phyloP scores from a whole-genome alignment of 768 basidiomycete species.

The Boletus rubescentipes region DNA sequence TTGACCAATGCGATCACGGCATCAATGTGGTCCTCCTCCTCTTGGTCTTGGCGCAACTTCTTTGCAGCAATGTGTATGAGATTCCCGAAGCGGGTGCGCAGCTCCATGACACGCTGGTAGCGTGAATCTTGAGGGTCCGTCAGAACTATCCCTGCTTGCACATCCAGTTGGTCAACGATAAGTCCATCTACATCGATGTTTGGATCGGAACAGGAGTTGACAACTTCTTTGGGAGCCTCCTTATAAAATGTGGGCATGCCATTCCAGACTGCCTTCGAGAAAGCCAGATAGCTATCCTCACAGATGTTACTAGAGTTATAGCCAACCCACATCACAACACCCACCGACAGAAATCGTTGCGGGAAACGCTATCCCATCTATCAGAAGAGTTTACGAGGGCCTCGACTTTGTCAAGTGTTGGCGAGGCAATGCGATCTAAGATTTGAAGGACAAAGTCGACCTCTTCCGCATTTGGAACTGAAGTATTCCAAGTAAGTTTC shows the following conservation, averaged over 20 bases:
- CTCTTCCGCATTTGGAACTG: constrained; percentile 51
- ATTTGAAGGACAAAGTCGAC: constrained; percentile 79
- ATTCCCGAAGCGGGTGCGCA: constrained; percentile 65
- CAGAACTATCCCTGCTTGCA: constrained; percentile 74
- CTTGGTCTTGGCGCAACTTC: constrained; percentile 57
- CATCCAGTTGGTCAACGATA: constrained; percentile 60
- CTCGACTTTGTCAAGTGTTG: constrained; percentile 68
- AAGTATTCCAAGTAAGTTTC: constrained; percentile 32
- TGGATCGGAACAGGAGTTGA: constrained; percentile 55
- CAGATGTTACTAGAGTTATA: not conserved
- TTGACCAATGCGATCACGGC: constrained; percentile 72
- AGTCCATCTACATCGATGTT: constrained; percentile 71
- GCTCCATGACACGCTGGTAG: constrained; percentile 59
- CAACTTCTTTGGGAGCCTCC: constrained; percentile 54
- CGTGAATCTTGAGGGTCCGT: constrained; percentile 71
- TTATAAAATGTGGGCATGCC: constrained; percentile 72
- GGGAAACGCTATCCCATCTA: constrained; percentile 62
- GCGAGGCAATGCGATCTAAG: constrained; percentile 64
- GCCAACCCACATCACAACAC: constrained; percentile 12
- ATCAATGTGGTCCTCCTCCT: constrained; percentile 83
- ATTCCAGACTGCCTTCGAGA: constrained; percentile 72
- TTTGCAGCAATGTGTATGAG: constrained; percentile 67
- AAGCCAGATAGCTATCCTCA: constrained; percentile 57
- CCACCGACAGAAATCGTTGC: constrained; percentile 85
- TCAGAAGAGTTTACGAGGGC: constrained; percentile 49